Conservation (phyloP, 139 green algal genomes). For the Picochlorum costavermella region DNA sequence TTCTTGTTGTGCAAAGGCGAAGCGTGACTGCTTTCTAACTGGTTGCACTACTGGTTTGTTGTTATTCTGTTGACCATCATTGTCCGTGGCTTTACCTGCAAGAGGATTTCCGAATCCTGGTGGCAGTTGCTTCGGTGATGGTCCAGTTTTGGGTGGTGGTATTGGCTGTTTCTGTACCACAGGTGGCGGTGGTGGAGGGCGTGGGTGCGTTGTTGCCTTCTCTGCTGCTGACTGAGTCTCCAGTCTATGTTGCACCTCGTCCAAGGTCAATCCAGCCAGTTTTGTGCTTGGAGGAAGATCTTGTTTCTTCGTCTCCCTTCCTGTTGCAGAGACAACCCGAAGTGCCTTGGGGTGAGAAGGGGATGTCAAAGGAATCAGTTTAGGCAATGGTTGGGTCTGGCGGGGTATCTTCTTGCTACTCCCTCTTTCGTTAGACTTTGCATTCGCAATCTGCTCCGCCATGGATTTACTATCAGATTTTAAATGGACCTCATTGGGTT, state of each 20-base stretch:
- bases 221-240: conserved; percentile 1
- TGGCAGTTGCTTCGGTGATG: not conserved
- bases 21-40: conserved; percentile 25
- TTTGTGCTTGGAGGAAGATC: not conserved
- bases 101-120: too few relatives aligned
- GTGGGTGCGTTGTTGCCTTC: not conserved
- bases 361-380: conserved; percentile 20
- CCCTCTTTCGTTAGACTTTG: conserved; percentile 9
- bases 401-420: conserved; percentile 22
- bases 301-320: too few relatives aligned
- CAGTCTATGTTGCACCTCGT: not conserved
- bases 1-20: conserved; percentile 33
- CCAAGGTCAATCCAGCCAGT: not conserved
- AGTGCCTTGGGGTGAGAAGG: too few relatives aligned
- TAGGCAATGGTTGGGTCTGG: conserved; percentile 15
- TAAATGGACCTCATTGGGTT: not conserved
- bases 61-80: too few relatives aligned
- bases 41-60: too few relatives aligned
- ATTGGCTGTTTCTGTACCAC: not conserved
- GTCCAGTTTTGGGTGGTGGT: not conserved
- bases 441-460: conserved; percentile 32
- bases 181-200: not conserved
- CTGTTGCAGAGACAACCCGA: too few relatives aligned
- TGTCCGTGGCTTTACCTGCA: too few relatives aligned
- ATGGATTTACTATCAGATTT: conserved; percentile 13